Conservation (phyloP, 495 filamentous ascomycete species). For the Daldinia bambusicola region DNA sequence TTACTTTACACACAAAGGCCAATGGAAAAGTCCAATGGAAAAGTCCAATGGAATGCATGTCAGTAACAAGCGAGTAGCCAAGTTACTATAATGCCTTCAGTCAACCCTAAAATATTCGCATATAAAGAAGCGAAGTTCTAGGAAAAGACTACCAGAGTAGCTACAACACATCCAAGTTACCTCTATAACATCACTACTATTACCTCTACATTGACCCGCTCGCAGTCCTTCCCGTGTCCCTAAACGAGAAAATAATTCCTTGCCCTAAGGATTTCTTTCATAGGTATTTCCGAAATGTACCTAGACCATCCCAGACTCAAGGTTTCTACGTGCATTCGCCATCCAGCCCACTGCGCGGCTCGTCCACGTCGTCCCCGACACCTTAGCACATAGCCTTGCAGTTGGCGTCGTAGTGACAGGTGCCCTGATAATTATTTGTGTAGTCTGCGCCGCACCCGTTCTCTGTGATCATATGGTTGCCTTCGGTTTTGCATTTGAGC, state of each 20-base stretch:
- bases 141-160: background rate
- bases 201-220: background rate
- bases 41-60: no score
- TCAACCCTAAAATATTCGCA: no score
- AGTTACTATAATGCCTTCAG: no score
- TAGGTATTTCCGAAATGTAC: background rate
- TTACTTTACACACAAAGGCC: no score
- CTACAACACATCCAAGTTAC: background rate
- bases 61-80: no score
- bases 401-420: conserved; percentile 28
- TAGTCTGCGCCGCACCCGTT: conserved; percentile 14
- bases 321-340: background rate
- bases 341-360: background rate
- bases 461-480: conserved; percentile 26
- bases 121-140: background rate
- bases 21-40: no score
- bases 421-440: background rate
- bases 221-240: background rate
- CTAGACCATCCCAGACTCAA: background rate
- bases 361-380: background rate
- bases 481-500: conserved; percentile 24
- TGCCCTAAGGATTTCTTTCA: background rate
- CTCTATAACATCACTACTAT: no score
- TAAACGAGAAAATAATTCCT: background rate
- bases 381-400: conserved; percentile 28